phyloP scores from a whole-genome alignment of 2,329 filamentous ascomycete genomes.

The Tricladium varicosporioides region DNA sequence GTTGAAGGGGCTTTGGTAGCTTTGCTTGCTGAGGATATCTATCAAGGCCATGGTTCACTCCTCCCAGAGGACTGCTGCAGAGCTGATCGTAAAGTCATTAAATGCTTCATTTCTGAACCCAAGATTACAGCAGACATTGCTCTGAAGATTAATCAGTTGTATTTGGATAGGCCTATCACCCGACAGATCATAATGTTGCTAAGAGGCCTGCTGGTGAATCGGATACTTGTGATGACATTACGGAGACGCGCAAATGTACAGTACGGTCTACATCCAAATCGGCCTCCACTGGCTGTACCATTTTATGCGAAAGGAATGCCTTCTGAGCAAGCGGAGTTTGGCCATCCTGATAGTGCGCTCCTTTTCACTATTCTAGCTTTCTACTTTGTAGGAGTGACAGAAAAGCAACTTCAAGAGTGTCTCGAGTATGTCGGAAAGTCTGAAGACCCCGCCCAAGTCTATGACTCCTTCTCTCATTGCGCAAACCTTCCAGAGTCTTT shows the following conservation, averaged over 20 bases:
- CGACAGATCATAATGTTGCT: conserved; percentile 50
- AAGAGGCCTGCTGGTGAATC: conserved; percentile 59
- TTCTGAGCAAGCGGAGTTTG: conserved; percentile 60
- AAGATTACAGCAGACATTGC: conserved; percentile 24
- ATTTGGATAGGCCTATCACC: conserved; percentile 34
- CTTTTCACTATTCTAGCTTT: conserved; percentile 64
- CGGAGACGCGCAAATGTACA: conserved; percentile 59
- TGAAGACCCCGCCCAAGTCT: conserved; percentile 53
- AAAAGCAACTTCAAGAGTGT: conserved; percentile 46
- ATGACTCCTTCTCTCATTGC: conserved; percentile 47
- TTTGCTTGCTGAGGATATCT: conserved; percentile 36
- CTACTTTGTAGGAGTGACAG: conserved; percentile 59
- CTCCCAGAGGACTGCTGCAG: conserved; percentile 20
- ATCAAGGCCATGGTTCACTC: conserved; percentile 25
- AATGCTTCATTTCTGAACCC: no score
- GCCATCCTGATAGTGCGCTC: conserved; percentile 66
- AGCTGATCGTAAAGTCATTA: no score
- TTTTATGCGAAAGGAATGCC: conserved; percentile 66
- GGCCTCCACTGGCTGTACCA: conserved; percentile 64
- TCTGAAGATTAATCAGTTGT: conserved; percentile 30
- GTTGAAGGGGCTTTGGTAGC: conserved; percentile 36
- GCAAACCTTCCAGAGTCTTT: conserved; percentile 46
- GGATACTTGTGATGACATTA: conserved; percentile 49
- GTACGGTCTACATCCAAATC: conserved; percentile 55
- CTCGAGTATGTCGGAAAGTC: conserved; percentile 52